Evolutionary conservation across 345 rosid genomes (phyloP), one percentile per base, ranked within the genome.

Genomic region (Fremontodendron californicum): DNA sequence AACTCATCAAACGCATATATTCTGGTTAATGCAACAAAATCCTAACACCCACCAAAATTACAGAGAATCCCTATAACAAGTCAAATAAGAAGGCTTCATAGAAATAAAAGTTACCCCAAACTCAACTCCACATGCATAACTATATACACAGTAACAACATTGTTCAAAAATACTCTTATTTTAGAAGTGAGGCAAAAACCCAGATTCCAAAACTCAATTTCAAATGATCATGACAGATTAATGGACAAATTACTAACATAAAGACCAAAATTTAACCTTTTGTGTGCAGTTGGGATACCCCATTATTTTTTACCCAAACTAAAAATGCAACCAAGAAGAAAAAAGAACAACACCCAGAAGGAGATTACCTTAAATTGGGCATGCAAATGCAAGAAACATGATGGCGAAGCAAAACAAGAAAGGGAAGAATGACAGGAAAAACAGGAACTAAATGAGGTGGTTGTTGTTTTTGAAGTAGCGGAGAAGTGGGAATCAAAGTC

Each of bases 141-240:
- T 21, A 39, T 5, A 13, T 27, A 2, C n/a, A n/a, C 1, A 12
- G 12, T 27, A 58, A 11, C 27, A 23, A 65, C 12, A 67, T 13
- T 18, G 15, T 27, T 27, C 6, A 2, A 19, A 18, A 35, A 51
- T 71, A 19, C 16, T 11, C 31, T 15, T 42, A 61, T 61, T 15
- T 29, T 4, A 48, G 9, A 71, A 33, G 10, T 51, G 21, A 19
- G 11, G 58, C 18, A 55, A 39, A 25, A 39, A 23, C 76, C 65
- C 65, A 37, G 49, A 55, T 73, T 13, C 33, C 76, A 40, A 16
- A 63, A 74, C 66, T 10, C 64, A 3, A 74, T 52, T 72, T 11
- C 65, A 58, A 21, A 77, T 46, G 11, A 51, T 65, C 72, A n/a
- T 8, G 1, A n/a, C 5, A 37, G 65, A 79, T 79, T 72, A 75